Evolutionary conservation across 345 rosid genomes (phyloP), one percentile per base, ranked within the genome.

Genomic region (Physaria fendleri): DNA sequence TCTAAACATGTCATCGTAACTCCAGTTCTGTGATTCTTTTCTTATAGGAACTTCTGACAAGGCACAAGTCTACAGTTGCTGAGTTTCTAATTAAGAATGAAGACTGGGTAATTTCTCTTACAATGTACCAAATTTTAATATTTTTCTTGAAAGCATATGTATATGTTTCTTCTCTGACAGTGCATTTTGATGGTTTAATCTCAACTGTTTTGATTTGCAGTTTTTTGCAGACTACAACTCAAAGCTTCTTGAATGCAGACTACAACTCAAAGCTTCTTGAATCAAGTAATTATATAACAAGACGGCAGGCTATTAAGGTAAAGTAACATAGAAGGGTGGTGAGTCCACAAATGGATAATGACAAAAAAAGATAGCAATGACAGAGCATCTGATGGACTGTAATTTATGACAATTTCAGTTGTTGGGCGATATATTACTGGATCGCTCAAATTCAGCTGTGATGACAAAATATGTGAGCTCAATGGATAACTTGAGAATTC

Each of bases 1-100:
- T 15, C 37, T 43, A 11, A 55, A 23, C 38, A 42, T 3, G 20
- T 15, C 24, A 34, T 23, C 61, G 6, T 56, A 40, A 39, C 37
- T 59, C 38, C 56, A 60, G 57, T 33, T 46, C 44, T 33, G 10
- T 62, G 14, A 45, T 34, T 5, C 34, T 20, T 54, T 57, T 50
- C 20, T 70, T 75, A 56, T 82, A 91, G 98, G 98, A 91, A 68
- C 88, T 91, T 23, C 25, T 91, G 78, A 85, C 96, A 28, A 85
- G 98, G 81, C 96, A 91, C 76, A 91, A 91, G 74, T 85, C 98
- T 59, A 91, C 98, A 6, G 96, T 88, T 8, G 90, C 95, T 28
- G 96, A 85, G 56, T 92, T 88, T 74, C 95, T 92, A 62, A 75
- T 78, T 8, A 88, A 76, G 71, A 91, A 85, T 66, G 85, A 91